phyloP scores from a whole-genome alignment of 345 rosid species.

The Linum trigynum region DNA sequence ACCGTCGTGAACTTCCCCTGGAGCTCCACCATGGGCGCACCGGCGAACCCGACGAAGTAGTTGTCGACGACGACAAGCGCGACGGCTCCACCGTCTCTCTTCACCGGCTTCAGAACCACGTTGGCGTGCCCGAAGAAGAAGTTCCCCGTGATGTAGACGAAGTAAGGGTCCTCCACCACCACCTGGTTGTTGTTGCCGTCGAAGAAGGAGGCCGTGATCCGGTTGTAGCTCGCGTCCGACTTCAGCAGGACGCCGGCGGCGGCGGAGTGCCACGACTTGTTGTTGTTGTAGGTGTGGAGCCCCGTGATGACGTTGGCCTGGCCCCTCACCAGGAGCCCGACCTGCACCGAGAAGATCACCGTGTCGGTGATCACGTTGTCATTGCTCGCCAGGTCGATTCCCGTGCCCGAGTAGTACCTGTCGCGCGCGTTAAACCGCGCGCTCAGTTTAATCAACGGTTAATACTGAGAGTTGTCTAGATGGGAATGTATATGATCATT shows the following conservation, averaged over 20 bases:
- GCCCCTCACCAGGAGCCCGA: constrained; percentile 18
- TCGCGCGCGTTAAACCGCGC: too few species aligned
- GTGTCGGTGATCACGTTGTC: constrained; percentile 25
- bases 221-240: constrained; percentile 1
- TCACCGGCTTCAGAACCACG: neutral
- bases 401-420: constrained; percentile 21
- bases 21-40: neutral
- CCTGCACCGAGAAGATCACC: constrained; percentile 20
- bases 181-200: constrained; percentile 24
- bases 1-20: neutral
- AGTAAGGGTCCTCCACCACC: constrained; percentile 24
- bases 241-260: constrained; percentile 17
- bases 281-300: constrained; percentile 26
- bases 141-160: neutral
- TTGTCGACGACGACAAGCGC: neutral
- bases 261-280: constrained; percentile 9
- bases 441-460: too few species aligned
- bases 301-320: constrained; percentile 23
- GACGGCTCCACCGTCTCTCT: neutral
- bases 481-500: too few species aligned
- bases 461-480: too few species aligned
- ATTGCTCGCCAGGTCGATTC: constrained; percentile 21
- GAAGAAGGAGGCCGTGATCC: constrained; percentile 19
- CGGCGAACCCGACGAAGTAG: neutral
- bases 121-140: neutral